These are phyloP conservation scores for Pseudodiploospora longispora DNA, from an alignment of 2,329 filamentous ascomycete genomes.

Conservation along the genomic window DNA sequence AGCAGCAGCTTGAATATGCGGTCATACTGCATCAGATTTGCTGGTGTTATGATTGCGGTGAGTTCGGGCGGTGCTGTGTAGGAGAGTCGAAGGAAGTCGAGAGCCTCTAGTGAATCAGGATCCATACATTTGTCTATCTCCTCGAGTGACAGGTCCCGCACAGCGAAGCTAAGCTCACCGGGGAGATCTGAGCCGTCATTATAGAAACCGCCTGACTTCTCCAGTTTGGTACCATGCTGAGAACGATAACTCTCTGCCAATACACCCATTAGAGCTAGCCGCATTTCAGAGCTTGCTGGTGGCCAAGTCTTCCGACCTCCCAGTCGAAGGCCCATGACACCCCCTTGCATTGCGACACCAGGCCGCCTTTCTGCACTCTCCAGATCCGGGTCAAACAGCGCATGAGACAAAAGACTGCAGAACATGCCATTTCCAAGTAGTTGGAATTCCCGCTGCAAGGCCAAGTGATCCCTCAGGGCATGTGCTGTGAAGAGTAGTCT, in stretches of 20 bases:
- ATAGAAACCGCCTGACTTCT: slow-evolving; percentile 19
- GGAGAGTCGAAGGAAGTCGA: slow-evolving; percentile 87
- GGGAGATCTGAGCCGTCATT: slow-evolving; percentile 41
- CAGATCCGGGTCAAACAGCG: slow-evolving; percentile 77
- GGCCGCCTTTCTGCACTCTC: slow-evolving; percentile 67
- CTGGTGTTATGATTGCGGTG: slow-evolving; percentile 62
- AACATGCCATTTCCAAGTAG: slow-evolving; percentile 81
- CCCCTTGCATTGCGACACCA: slow-evolving; percentile 60
- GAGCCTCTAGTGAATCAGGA: slow-evolving; percentile 70
- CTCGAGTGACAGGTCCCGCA: slow-evolving; percentile 68
- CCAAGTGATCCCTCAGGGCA: slow-evolving; percentile 62
- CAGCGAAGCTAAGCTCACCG: slow-evolving; percentile 70
- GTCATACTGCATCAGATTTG: slow-evolving; percentile 72
- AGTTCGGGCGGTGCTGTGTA: slow-evolving; percentile 72
- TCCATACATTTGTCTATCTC: slow-evolving; percentile 82
- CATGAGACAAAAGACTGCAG: slow-evolving; percentile 67
- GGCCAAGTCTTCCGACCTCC: slow-evolving; percentile 82
- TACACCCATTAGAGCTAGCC: slow-evolving; percentile 79
- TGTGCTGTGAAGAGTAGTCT: slow-evolving; percentile 68
- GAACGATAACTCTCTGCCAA: slow-evolving; percentile 63
- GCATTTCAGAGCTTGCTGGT: slow-evolving; percentile 86
- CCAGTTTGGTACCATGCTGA: slow-evolving; percentile 12
- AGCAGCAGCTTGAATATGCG: slow-evolving; percentile 73
- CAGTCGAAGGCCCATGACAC: slow-evolving; percentile 73
- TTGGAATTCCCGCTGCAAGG: slow-evolving; percentile 70